Evolutionary conservation across 805 yeast species (phyloP), one percentile per base, ranked within the genome.

Genomic region (Candida takata): DNA sequence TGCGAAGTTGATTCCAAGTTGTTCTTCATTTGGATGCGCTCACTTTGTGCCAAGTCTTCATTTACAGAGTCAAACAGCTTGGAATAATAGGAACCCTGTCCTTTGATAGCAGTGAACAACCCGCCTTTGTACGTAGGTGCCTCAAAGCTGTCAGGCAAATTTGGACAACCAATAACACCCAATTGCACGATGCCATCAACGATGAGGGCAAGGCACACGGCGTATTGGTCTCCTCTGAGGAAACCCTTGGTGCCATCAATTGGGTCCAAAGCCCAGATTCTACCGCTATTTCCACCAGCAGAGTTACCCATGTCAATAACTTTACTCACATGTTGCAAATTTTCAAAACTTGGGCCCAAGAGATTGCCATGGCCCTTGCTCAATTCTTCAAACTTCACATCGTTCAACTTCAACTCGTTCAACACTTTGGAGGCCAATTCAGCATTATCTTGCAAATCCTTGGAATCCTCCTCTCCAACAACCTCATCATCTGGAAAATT

Each of bases 211-310:
- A 92, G 65, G 55, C 99, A 92, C 2, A 92, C 95, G 2, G 98
- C 97, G 59, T 86, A 92, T 56, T 92, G 99, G 45, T 88, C 97
- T 31, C 95, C 95, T 54, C 99, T 71, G 36, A 92, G 64, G 56
- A 92, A 92, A 0, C 99, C 99, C 57, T 80, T 92, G 15, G 99
- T 92, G 7, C 99, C 99, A 55, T 92, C 99, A 43, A 92, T 88
- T 27, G 99, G 99, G 54, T 92, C 99, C 52, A 92, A 64, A 1
- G 97, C 95, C 99, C 99, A 92, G 55, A 85, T 77, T 42, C 98
- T 69, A 17, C 95, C 95, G 25, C 59, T 65, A 23, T 62, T 47
- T 5, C 97, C 95, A 36, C 97, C 97, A 42, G 69, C 57, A 27
- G 83, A 84, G 51, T 74, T 70, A 32, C 98, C 98, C 41, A 69